phyloP scores from a whole-genome alignment of 352 stramenopile species.

The Globisporangium splendens region DNA sequence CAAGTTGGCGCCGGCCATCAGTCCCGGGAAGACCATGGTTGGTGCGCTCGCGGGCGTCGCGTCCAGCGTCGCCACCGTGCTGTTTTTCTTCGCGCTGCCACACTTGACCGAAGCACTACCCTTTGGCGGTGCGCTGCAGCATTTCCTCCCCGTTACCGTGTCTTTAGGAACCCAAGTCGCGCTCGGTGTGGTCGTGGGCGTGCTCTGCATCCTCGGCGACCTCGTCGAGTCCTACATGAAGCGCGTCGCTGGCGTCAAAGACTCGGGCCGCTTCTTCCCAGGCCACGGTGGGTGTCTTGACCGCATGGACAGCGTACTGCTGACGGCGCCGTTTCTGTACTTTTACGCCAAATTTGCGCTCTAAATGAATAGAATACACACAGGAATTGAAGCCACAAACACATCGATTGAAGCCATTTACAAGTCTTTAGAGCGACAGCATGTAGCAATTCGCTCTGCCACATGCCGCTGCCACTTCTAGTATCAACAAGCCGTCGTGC shows the following conservation, averaged over 20 bases:
- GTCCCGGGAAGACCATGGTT: constrained; percentile 65
- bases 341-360: constrained; percentile 40
- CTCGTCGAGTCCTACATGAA: constrained; percentile 70
- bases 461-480: too few species aligned
- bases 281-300: constrained; percentile 76
- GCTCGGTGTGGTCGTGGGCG: constrained; percentile 41
- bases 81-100: constrained; percentile 37
- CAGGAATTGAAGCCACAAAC: too few species aligned
- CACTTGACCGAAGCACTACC: neutral
- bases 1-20: constrained; percentile 63
- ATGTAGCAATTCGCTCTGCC: too few species aligned
- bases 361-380: neutral
- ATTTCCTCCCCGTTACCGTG: constrained; percentile 6
- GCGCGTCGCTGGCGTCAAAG: constrained; percentile 63
- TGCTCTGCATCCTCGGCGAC: constrained; percentile 62
- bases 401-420: too few species aligned
- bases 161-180: constrained; percentile 32
- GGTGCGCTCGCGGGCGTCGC: constrained; percentile 48
- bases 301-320: constrained; percentile 77
- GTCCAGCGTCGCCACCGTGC: constrained; percentile 45
- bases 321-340: constrained; percentile 59
- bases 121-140: neutral
- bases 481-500: too few species aligned
- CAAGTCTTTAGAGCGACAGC: too few species aligned
- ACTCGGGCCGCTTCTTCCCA: constrained; percentile 69